phyloP scores from a whole-genome alignment of 2,329 filamentous ascomycete species.

The Coniochaeta prunicola region DNA sequence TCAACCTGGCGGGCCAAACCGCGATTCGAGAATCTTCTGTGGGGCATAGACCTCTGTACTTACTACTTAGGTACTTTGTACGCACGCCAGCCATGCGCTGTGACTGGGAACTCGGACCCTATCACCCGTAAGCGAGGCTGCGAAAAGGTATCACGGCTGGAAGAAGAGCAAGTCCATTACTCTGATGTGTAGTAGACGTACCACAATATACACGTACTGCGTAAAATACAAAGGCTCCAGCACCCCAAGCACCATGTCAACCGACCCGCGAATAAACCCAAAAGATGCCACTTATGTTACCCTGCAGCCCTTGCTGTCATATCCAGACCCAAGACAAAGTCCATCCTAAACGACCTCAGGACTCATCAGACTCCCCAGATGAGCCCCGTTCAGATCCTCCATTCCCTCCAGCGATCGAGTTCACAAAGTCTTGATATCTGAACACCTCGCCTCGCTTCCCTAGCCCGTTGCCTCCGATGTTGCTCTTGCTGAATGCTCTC shows the following conservation, averaged over 20 bases:
- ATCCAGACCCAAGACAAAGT: not conserved
- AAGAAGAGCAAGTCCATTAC: not conserved
- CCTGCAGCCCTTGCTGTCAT: not conserved
- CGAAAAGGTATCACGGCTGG: not conserved
- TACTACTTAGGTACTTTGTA: too few species aligned
- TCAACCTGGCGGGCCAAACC: not conserved
- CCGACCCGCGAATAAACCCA: too few species aligned
- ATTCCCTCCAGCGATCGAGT: constrained; percentile 52
- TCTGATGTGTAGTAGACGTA: too few species aligned
- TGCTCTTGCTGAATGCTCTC: constrained; percentile 68
- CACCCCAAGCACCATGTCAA: too few species aligned
- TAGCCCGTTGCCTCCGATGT: constrained; percentile 34
- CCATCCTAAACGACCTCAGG: constrained; percentile 2
- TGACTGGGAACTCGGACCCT: too few species aligned
- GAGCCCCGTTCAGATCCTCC: constrained; percentile 21
- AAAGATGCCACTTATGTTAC: not conserved
- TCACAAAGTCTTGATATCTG: constrained; percentile 87
- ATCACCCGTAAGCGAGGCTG: not conserved
- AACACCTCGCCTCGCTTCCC: constrained; percentile 80
- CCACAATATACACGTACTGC: too few species aligned
- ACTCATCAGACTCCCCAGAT: constrained; percentile 17
- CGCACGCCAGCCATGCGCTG: too few species aligned
- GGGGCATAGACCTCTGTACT: too few species aligned
- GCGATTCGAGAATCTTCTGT: constrained; percentile 39
- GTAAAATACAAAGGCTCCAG: too few species aligned